Percentiles rank a stretch among this genome's conserved stretches.
phyloP scores from a whole-genome alignment of 2,329 filamentous ascomycete species.

The Hymenoscyphus fraxineus region DNA sequence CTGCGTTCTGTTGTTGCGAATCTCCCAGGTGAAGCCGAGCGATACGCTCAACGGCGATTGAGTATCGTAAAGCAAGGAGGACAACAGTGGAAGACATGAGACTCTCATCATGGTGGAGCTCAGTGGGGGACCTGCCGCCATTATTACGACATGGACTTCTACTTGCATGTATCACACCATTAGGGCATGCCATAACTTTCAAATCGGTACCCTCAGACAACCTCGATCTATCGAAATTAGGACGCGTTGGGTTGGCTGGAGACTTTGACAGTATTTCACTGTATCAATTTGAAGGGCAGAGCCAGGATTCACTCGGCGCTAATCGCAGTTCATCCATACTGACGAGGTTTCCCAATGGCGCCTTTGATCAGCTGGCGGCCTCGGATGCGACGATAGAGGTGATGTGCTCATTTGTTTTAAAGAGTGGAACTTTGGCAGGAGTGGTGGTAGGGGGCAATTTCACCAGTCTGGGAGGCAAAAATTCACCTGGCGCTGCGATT shows the following conservation, averaged over 20 bases:
- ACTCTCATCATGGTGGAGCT: slow-evolving; percentile 32
- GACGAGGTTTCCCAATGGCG: slow-evolving; percentile 78
- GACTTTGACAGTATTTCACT: slow-evolving; percentile 90
- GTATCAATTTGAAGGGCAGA: slow-evolving; percentile 81
- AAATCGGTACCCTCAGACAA: slow-evolving; percentile 62
- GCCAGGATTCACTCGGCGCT: slow-evolving; percentile 58
- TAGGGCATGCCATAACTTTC: slow-evolving; percentile 54
- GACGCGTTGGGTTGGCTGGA: slow-evolving; percentile 79
- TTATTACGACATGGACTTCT: slow-evolving; percentile 41
- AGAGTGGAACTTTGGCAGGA: slow-evolving; percentile 64
- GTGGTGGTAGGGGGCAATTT: slow-evolving; percentile 93
- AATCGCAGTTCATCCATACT: slow-evolving; percentile 83
- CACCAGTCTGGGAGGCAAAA: slow-evolving; percentile 74
- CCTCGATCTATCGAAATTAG: slow-evolving; percentile 74
- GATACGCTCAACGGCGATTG: slow-evolving; percentile 20
- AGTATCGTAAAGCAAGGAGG: slow-evolving; percentile 14
- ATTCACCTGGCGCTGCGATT: slow-evolving; percentile 75
- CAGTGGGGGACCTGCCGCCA: slow-evolving; percentile 27
- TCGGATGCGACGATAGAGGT: slow-evolving; percentile 82
- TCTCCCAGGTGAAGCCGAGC: slow-evolving; percentile 14
- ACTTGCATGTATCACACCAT: slow-evolving; percentile 37
- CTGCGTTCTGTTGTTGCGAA: slow-evolving; percentile 17
- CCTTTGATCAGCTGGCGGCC: slow-evolving; percentile 67
- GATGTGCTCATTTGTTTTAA: slow-evolving; percentile 75
- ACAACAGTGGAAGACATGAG: slow-evolving; percentile 27